Evolutionary conservation across 2,329 filamentous ascomycete species (phyloP).

Genomic region (Chaetomiaceae sp.): DNA sequence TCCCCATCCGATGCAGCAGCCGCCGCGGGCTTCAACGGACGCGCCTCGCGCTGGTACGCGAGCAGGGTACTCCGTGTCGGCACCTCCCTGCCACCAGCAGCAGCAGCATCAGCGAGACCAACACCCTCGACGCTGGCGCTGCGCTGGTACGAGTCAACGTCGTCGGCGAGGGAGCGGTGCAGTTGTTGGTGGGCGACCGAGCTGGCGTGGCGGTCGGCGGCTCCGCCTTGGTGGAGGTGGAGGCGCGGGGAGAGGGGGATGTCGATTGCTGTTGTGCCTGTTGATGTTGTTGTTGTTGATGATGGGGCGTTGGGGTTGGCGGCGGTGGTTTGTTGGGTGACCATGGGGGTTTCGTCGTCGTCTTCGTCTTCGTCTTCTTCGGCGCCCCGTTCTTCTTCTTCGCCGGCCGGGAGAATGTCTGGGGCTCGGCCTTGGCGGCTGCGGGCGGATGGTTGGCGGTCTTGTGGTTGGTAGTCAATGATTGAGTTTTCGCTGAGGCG

Average conservation of each 20-base stretch:
- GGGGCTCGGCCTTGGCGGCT: slow-evolving; percentile 22
- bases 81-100: slow-evolving; percentile 51
- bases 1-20: slow-evolving; percentile 1
- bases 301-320: slow-evolving; percentile 29
- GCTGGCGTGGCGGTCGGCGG: slow-evolving; percentile 58
- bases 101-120: slow-evolving; percentile 22
- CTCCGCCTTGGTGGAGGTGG: slow-evolving; percentile 40
- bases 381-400: slow-evolving; percentile 26
- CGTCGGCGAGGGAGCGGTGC: slow-evolving; percentile 49
- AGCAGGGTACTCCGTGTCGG: slow-evolving; percentile 62
- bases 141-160: slow-evolving; percentile 54
- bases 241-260: slow-evolving; percentile 67
- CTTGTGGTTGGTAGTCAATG: slow-evolving; percentile 54
- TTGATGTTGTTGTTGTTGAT: slow-evolving; percentile 24
- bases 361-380: slow-evolving; percentile 30
- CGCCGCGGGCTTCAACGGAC: slow-evolving; percentile 25
- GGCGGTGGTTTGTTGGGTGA: slow-evolving; percentile 11
- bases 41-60: slow-evolving; percentile 39
- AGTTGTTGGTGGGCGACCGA: no score
- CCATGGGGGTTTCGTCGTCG: slow-evolving; percentile 33
- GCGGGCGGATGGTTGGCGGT: slow-evolving; percentile 25
- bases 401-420: slow-evolving; percentile 24
- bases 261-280: slow-evolving; percentile 61
- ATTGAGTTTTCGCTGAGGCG: slow-evolving; percentile 89
- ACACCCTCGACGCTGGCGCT: slow-evolving; percentile 61